phyloP scores from a whole-genome alignment of 805 yeast genomes.

The Hanseniaspora thailandica region DNA sequence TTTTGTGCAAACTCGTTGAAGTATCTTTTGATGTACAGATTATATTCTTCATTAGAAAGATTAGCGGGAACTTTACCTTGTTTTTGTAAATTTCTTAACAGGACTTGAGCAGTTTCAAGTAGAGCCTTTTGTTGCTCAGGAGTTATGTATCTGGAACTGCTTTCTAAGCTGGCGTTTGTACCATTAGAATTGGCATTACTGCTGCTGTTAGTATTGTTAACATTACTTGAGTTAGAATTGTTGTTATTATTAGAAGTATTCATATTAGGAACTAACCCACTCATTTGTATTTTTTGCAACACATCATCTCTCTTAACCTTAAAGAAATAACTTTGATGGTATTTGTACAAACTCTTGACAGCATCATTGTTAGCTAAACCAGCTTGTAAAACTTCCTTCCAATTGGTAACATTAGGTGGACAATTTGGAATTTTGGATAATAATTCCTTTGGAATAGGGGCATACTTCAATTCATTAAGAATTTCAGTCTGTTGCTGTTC shows the following conservation, averaged over 20 bases:
- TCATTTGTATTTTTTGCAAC: constrained; percentile 18
- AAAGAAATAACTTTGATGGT: constrained; percentile 34
- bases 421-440: constrained; percentile 58
- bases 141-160: constrained; percentile 18
- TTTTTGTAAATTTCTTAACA: constrained; percentile 19
- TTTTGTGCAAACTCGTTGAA: constrained; percentile 15
- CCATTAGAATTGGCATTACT: too few species aligned
- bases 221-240: not conserved
- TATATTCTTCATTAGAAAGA: constrained; percentile 6
- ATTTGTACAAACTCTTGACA: constrained; percentile 54
- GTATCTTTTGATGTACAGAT: constrained; percentile 10
- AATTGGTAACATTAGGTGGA: constrained; percentile 68
- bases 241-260: constrained; percentile 16
- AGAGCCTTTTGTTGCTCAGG: constrained; percentile 24
- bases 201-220: not conserved
- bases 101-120: constrained; percentile 14
- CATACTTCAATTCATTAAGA: constrained; percentile 41
- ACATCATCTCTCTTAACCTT: constrained; percentile 5
- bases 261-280: constrained; percentile 25
- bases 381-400: constrained; percentile 65
- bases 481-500: constrained; percentile 30
- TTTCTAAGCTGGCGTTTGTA: not conserved
- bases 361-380: constrained; percentile 46
- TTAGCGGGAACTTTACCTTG: constrained; percentile 18
- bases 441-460: constrained; percentile 62